Evolutionary conservation across 208 protist genomes (phyloP).

Genomic region (Wallacemonas sp.): DNA sequence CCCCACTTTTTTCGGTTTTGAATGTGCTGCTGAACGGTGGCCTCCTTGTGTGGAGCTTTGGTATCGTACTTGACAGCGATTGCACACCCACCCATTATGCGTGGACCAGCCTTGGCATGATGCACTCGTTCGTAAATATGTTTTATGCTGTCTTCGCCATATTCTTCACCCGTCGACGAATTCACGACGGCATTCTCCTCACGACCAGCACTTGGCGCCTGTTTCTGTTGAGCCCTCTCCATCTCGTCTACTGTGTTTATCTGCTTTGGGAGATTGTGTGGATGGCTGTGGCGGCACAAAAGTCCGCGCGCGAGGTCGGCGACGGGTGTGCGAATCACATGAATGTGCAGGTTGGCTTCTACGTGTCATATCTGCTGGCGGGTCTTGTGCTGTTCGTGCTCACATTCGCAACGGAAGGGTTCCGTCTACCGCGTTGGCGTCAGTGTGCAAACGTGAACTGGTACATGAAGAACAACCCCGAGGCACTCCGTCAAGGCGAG

Average conservation of each 20-base stretch:
- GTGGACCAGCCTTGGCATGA: slow-evolving; percentile 47
- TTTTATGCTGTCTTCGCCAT: slow-evolving; percentile 57
- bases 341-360: slow-evolving; percentile 45
- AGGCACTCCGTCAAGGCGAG: neutral
- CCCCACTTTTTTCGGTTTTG: slow-evolving; percentile 53
- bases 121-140: slow-evolving; percentile 66
- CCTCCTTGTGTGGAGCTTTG: slow-evolving; percentile 51
- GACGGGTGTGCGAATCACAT: slow-evolving; percentile 42
- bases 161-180: slow-evolving; percentile 33
- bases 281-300: slow-evolving; percentile 38
- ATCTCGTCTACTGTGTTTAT: slow-evolving; percentile 44
- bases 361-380: slow-evolving; percentile 39
- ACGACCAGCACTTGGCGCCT: slow-evolving; percentile 31
- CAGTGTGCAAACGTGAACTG: slow-evolving; percentile 30
- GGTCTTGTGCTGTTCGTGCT: slow-evolving; percentile 33
- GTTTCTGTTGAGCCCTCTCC: slow-evolving; percentile 38
- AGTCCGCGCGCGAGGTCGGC: neutral
- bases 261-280: slow-evolving; percentile 64
- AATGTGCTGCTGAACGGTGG: slow-evolving; percentile 47
- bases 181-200: slow-evolving; percentile 49
- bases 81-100: slow-evolving; percentile 21
- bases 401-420: slow-evolving; percentile 67
- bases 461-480: slow-evolving; percentile 17
- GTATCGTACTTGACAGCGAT: slow-evolving; percentile 25
- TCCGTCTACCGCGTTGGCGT: slow-evolving; percentile 59